Evolutionary conservation across 495 filamentous ascomycete species (phyloP), one percentile per base, ranked within the genome.

Genomic region (Aspergillus leporis): DNA sequence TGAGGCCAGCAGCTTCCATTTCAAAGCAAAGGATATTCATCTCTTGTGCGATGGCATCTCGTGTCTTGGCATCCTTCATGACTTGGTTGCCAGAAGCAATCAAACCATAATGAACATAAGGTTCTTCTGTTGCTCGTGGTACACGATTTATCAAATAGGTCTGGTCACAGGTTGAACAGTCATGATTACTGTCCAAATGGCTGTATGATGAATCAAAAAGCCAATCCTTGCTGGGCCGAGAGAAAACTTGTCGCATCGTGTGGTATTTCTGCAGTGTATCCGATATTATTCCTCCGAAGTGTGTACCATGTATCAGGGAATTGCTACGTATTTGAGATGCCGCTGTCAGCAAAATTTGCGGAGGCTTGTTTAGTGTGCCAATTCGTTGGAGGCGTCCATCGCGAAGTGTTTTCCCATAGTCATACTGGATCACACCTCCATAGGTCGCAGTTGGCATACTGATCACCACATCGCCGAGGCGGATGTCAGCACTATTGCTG

Each of bases 51-150:
- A 51, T 21, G 28, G 22, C 25, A 30, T 51, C 49, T 28, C 49
- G 49, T 12, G 21, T 51, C 28, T 51, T 32, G 10, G 49, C 49
- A 51, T 51, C 49, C 28, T 51, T 51, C 31, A 32, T 32, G 10
- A 32, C 31, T 10, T 32, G 31, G 10, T 32, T 10, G 5, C 31
- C 31, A 32, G 30, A n/a, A n/a, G 49, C 13, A 30, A 25, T 14
- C 12, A 23, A n/a, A n/a, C n/a, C n/a, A n/a, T n/a, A n/a, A n/a
- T n/a, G n/a, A n/a, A n/a, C n/a, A n/a, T n/a, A n/a, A 18, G 49
- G 28, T 16, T 28, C 49, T 7, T 51, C 49, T 14, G 49, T 51
- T 28, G 5, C 18, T 19, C 49, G 49, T 18, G 2, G 13, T 5
- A 10, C 5, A 32, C 49, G 49, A 14, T 51, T 30, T 18, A 51